Evolutionary conservation across 768 basidiomycete genomes (phyloP).

Genomic region (Cantharellus anzutake): DNA sequence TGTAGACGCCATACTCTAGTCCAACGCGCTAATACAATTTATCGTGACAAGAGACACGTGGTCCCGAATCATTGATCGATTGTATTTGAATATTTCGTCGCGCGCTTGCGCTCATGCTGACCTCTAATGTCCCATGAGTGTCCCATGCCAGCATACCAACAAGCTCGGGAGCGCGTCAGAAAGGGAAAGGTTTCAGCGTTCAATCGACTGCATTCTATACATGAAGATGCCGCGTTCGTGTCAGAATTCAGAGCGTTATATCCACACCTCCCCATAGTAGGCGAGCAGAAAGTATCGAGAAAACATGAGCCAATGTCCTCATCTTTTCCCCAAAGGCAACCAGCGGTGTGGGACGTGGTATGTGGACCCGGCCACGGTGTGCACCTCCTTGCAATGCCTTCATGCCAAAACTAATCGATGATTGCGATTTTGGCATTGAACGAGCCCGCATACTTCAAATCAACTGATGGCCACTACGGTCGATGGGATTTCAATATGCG

Average conservation of each 20-base stretch:
- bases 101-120: too few species aligned
- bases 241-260: constrained; percentile 29
- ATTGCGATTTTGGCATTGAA: constrained; percentile 5
- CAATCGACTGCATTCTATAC: constrained; percentile 77
- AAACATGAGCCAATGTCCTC: background rate
- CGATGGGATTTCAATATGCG: constrained; percentile 77
- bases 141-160: background rate
- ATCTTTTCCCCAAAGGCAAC: constrained; percentile 39
- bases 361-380: constrained; percentile 38
- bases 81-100: too few species aligned
- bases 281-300: constrained; percentile 11
- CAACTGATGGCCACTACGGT: constrained; percentile 70
- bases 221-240: constrained; percentile 59
- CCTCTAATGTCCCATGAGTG: background rate
- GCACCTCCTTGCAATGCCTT: constrained; percentile 14
- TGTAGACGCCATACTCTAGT: background rate
- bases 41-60: too few species aligned
- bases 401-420: background rate
- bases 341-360: constrained; percentile 93
- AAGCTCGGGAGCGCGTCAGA: background rate
- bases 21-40: too few species aligned
- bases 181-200: constrained; percentile 34
- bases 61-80: too few species aligned
- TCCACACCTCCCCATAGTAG: constrained; percentile 33
- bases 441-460: constrained; percentile 64